Conservation (phyloP, 768 basidiomycete genomes). For the Porpolomopsis calyptriformis region DNA sequence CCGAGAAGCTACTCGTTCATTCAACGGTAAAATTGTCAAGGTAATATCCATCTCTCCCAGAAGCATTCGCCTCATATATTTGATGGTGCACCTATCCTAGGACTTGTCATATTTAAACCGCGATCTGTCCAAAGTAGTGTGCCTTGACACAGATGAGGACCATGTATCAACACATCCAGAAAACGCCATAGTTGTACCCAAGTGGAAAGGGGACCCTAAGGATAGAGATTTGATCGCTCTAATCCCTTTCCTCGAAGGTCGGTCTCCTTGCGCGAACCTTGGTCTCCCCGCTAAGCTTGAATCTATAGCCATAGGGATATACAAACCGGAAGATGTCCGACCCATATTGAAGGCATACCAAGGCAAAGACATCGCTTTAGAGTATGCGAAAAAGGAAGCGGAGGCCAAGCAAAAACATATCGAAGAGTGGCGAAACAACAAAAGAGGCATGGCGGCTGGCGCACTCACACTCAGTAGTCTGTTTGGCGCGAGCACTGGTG, state of each 20-base stretch:
- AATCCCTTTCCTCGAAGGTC: constrained; percentile 95
- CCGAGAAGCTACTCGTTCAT: constrained; percentile 80
- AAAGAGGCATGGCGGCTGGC: constrained; percentile 19
- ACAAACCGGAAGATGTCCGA: constrained; percentile 77
- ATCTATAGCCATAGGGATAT: constrained; percentile 82
- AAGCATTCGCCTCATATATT: neutral
- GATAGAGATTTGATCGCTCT: constrained; percentile 74
- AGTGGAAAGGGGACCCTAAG: constrained; percentile 73
- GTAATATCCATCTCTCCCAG: constrained; percentile 23
- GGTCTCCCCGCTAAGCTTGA: neutral
- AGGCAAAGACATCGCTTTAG: constrained; percentile 80
- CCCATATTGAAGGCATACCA: constrained; percentile 76
- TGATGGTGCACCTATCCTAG: constrained; percentile 22
- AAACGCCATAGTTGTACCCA: constrained; percentile 73
- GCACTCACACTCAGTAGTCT: constrained; percentile 27
- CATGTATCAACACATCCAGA: constrained; percentile 75
- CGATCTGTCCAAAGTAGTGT: constrained; percentile 79
- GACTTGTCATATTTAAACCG: constrained; percentile 94
- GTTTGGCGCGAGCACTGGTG: constrained; percentile 28
- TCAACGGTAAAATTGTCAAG: constrained; percentile 81
- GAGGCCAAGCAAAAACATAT: constrained; percentile 68
- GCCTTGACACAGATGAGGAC: constrained; percentile 77
- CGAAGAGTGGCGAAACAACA: constrained; percentile 67
- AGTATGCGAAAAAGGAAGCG: constrained; percentile 83
- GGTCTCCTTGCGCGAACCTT: constrained; percentile 19